These are phyloP conservation scores for Diutina catenulata DNA, from an alignment of 1,139 yeast genomes.

Conservation along the genomic window DNA sequence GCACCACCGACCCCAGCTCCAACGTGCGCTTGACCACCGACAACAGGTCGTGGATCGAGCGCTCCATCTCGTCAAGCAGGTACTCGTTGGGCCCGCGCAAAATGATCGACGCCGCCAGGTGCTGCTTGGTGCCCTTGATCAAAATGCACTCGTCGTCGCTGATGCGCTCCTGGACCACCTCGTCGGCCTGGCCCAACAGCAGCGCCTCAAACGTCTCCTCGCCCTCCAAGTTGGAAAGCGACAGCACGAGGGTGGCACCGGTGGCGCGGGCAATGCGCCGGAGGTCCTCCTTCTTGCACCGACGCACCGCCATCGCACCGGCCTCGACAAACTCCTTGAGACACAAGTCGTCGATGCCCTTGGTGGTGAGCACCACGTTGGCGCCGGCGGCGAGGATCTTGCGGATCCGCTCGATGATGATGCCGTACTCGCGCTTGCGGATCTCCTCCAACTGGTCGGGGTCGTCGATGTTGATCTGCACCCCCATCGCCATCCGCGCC, in stretches of 20 bases:
- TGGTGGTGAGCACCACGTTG: slow-evolving; percentile 90
- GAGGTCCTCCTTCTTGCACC: slow-evolving; percentile 94
- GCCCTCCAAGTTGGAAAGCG: slow-evolving; percentile 91
- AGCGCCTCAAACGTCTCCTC: slow-evolving; percentile 91
- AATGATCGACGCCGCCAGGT: slow-evolving; percentile 83
- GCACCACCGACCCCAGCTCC: slow-evolving; percentile 90
- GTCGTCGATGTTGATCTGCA: slow-evolving; percentile 91
- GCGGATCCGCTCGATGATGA: slow-evolving; percentile 75
- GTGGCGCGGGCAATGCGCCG: slow-evolving; percentile 97
- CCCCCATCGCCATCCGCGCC: slow-evolving; percentile 98
- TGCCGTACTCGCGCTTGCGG: slow-evolving; percentile 87
- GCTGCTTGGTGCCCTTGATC: slow-evolving; percentile 88
- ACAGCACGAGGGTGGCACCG: slow-evolving; percentile 84
- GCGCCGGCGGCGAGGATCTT: slow-evolving; percentile 92
- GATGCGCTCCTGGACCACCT: slow-evolving; percentile 81
- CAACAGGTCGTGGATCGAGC: slow-evolving; percentile 89
- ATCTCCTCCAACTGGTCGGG: slow-evolving; percentile 96
- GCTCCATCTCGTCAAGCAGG: slow-evolving; percentile 96
- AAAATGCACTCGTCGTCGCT: slow-evolving; percentile 97
- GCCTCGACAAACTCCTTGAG: slow-evolving; percentile 92
- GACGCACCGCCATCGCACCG: slow-evolving; percentile 94
- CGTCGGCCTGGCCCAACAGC: slow-evolving; percentile 83
- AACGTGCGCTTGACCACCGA: slow-evolving; percentile 93
- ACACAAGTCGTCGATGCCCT: slow-evolving; percentile 96
- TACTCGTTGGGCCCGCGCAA: slow-evolving; percentile 95